phyloP scores from a whole-genome alignment of 306 rosid species.

The Hippophae rhamnoides region DNA sequence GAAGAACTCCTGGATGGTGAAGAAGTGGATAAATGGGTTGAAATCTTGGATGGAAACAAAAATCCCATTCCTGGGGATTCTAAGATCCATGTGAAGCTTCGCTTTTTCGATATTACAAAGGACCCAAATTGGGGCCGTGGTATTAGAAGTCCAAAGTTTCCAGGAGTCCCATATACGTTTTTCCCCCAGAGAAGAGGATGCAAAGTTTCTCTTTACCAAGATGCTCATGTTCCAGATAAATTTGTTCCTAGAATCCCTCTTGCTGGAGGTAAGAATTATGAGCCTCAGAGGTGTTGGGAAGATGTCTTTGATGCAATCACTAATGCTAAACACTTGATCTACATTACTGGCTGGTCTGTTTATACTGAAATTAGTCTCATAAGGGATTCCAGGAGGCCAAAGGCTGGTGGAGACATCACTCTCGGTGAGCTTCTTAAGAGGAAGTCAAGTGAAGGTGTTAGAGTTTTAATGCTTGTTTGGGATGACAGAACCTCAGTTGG shows the following conservation, averaged over 20 bases:
- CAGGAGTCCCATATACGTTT: constrained; percentile 42
- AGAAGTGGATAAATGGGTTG: constrained; percentile 38
- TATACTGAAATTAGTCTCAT: constrained; percentile 30
- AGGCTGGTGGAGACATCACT: constrained; percentile 34
- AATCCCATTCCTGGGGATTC: constrained; percentile 26
- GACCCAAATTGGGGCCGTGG: constrained; percentile 39
- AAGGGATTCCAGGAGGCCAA: constrained; percentile 39
- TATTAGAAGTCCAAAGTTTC: constrained; percentile 32
- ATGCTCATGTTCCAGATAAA: constrained; percentile 40
- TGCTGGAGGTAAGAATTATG: constrained; percentile 36
- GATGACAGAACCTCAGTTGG: constrained; percentile 38
- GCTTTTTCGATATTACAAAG: constrained; percentile 31
- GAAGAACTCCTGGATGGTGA: constrained; percentile 21
- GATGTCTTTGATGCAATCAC: constrained; percentile 41
- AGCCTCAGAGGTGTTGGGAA: constrained; percentile 46
- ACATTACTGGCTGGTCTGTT: constrained; percentile 46
- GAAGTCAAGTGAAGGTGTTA: constrained; percentile 42
- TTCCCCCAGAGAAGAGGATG: constrained; percentile 40
- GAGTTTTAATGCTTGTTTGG: constrained; percentile 42
- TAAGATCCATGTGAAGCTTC: constrained; percentile 37
- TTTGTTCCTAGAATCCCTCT: constrained; percentile 40
- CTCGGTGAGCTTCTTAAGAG: constrained; percentile 35
- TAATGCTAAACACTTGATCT: constrained; percentile 43
- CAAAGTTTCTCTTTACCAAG: constrained; percentile 34
- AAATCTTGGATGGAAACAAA: constrained; percentile 20